A percentile compares a stretch with the other conserved stretches of the same genome.
Conservation (phyloP, 768 basidiomycete species). For the Lyophyllum decastes region DNA sequence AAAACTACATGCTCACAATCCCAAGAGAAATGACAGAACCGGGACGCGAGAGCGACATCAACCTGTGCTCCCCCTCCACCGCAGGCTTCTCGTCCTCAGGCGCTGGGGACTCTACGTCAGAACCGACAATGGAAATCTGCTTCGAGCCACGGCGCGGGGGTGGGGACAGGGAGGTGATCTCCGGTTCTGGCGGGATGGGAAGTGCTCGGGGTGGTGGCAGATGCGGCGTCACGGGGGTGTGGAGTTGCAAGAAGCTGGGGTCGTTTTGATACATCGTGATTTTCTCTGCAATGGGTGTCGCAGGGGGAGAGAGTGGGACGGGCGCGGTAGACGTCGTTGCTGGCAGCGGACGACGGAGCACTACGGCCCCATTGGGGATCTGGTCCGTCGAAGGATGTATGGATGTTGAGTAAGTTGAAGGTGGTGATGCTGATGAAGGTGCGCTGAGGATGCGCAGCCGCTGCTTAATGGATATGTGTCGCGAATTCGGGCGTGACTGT, state of each 20-base stretch:
- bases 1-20: conserved; percentile 40
- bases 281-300: conserved; percentile 67
- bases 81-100: conserved; percentile 27
- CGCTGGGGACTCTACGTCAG: conserved; percentile 25
- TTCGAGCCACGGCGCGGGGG: conserved; percentile 64
- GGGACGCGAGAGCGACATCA: conserved; percentile 45
- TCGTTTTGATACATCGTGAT: conserved; percentile 54
- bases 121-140: conserved; percentile 38
- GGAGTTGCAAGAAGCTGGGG: conserved; percentile 60
- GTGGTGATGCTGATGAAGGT: conserved; percentile 39
- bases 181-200: conserved; percentile 28
- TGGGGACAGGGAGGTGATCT: conserved; percentile 56
- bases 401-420: conserved; percentile 26
- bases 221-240: conserved; percentile 45
- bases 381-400: conserved; percentile 22
- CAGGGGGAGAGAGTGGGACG: conserved; percentile 28
- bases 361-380: neutral
- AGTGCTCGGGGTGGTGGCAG: conserved; percentile 30
- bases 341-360: conserved; percentile 7
- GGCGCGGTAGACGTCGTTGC: neutral
- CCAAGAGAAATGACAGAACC: conserved; percentile 58
- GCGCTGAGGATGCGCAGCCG: conserved; percentile 71
- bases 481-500: conserved; percentile 31
- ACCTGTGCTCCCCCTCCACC: conserved; percentile 29
- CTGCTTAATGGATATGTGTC: conserved; percentile 53